Evolutionary conservation across 257 asterid genomes (phyloP).

Genomic region (Scutellaria barbata): DNA sequence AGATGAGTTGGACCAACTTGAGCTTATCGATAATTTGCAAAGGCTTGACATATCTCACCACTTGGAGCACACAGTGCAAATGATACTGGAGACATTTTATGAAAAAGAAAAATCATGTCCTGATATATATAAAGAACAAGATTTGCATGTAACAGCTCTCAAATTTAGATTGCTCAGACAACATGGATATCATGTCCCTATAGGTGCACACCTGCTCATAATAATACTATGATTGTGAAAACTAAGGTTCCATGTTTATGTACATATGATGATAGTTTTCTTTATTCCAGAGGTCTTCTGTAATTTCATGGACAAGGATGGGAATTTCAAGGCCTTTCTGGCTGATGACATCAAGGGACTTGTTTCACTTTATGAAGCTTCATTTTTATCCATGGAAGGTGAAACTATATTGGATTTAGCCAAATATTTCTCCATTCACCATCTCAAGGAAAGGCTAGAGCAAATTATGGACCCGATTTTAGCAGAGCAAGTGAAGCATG

Average conservation of each 20-base stretch:
- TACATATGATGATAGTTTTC: background rate
- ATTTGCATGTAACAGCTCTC: slow-evolving; percentile 40
- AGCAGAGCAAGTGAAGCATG: slow-evolving; percentile 42
- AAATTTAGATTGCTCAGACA: slow-evolving; percentile 52
- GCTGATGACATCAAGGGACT: slow-evolving; percentile 43
- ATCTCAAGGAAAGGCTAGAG: slow-evolving; percentile 32
- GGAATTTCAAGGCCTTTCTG: slow-evolving; percentile 33
- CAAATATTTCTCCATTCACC: slow-evolving; percentile 37
- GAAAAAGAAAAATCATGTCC: background rate
- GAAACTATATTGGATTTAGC: slow-evolving; percentile 51
- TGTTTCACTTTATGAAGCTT: slow-evolving; percentile 58
- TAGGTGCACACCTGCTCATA: slow-evolving; percentile 39
- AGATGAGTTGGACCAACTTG: slow-evolving; percentile 44
- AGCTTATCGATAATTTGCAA: slow-evolving; percentile 53
- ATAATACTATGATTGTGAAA: too few relatives aligned
- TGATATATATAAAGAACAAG: background rate
- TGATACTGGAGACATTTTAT: slow-evolving; percentile 24
- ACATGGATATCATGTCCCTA: slow-evolving; percentile 44
- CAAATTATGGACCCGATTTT: slow-evolving; percentile 24
- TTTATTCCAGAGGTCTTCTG: slow-evolving; percentile 50
- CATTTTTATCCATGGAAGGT: slow-evolving; percentile 48
- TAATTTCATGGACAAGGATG: slow-evolving; percentile 45
- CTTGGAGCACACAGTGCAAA: slow-evolving; percentile 35
- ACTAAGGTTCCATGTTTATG: background rate
- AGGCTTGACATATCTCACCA: slow-evolving; percentile 53